A percentile compares a stretch with the other conserved stretches of the same genome.
phyloP scores from a whole-genome alignment of 148 eudicot genomes.

The Vaccinium vitisidaea region DNA sequence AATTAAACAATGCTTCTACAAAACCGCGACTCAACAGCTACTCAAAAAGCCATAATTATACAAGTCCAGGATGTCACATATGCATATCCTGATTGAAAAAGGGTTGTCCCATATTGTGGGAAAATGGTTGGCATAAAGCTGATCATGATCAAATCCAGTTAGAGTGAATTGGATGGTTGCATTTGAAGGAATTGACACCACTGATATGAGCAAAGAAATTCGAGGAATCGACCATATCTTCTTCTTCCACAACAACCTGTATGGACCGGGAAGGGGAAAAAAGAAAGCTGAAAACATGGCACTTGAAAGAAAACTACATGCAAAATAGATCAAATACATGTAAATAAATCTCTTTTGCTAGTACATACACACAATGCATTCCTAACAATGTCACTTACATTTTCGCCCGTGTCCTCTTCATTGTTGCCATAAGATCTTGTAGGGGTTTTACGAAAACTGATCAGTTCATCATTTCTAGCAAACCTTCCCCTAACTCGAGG shows the following conservation, averaged over 20 bases:
- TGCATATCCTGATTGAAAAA: not conserved
- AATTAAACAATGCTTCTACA: too few species aligned
- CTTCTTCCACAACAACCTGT: slow-evolving; percentile 54
- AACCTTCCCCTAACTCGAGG: slow-evolving; percentile 97
- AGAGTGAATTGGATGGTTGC: slow-evolving; percentile 61
- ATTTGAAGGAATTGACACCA: slow-evolving; percentile 72
- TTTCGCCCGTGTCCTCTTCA: slow-evolving; percentile 75
- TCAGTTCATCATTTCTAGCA: slow-evolving; percentile 72
- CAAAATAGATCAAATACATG: too few species aligned
- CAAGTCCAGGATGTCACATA: not conserved
- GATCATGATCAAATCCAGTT: slow-evolving; percentile 42
- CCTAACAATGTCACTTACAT: slow-evolving; percentile 24
- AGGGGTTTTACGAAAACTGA: slow-evolving; percentile 31
- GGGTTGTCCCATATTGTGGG: not conserved
- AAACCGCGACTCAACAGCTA: not conserved
- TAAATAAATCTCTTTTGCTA: too few species aligned
- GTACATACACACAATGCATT: too few species aligned
- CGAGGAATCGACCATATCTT: slow-evolving; percentile 51
- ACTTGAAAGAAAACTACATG: not conserved
- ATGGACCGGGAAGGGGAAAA: not conserved
- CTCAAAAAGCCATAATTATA: not conserved
- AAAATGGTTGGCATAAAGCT: not conserved
- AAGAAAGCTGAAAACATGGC: not conserved
- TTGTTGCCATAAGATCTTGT: slow-evolving; percentile 47
- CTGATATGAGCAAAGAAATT: slow-evolving; percentile 65